Percentiles rank a stretch among this genome's conserved stretches.
Evolutionary conservation across 1,284 basidiomycete species (phyloP).

Genomic region (Leccinum pachyderme): DNA sequence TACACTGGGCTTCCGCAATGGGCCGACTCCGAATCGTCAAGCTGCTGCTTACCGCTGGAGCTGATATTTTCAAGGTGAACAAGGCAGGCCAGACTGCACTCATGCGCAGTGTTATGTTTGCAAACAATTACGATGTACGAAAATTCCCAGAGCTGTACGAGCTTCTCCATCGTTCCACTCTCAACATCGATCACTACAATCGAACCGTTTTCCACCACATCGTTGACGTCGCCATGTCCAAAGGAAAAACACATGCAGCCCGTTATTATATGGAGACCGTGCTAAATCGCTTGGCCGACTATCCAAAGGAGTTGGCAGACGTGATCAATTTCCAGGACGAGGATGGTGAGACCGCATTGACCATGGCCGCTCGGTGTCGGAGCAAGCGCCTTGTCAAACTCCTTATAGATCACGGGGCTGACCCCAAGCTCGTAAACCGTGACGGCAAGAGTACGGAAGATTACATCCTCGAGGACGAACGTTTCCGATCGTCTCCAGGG

Average conservation of each 20-base stretch:
- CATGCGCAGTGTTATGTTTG: constrained; percentile 99
- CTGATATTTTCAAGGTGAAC: constrained; percentile 97
- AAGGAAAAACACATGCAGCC: constrained; percentile 96
- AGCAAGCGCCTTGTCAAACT: constrained; percentile 97
- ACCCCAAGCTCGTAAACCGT: constrained; percentile 93
- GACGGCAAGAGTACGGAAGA: constrained; percentile 98
- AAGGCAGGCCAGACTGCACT: constrained; percentile 95
- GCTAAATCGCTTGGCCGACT: constrained; percentile 86
- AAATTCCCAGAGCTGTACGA: constrained; percentile 99
- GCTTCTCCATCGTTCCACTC: constrained; percentile 91
- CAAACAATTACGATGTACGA: constrained; percentile 99
- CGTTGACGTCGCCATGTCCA: constrained; percentile 97
- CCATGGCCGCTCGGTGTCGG: constrained; percentile 93
- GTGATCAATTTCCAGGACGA: constrained; percentile 99
- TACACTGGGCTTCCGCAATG: constrained; percentile 99
- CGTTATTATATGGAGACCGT: constrained; percentile 99
- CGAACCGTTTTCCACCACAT: constrained; percentile 99
- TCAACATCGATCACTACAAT: constrained; percentile 98
- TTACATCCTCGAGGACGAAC: constrained; percentile 98
- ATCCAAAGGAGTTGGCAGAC: constrained; percentile 94
- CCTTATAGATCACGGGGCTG: constrained; percentile 94
- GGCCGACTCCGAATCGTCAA: constrained; percentile 97
- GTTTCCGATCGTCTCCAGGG: constrained; percentile 89
- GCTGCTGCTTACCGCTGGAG: constrained; percentile 89
- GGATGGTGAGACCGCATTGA: constrained; percentile 97